A percentile compares a stretch with the other conserved stretches of the same genome.
These are phyloP conservation scores for Rhizopogon vulgaris DNA, from an alignment of 768 basidiomycete genomes.

Conservation along the genomic window DNA sequence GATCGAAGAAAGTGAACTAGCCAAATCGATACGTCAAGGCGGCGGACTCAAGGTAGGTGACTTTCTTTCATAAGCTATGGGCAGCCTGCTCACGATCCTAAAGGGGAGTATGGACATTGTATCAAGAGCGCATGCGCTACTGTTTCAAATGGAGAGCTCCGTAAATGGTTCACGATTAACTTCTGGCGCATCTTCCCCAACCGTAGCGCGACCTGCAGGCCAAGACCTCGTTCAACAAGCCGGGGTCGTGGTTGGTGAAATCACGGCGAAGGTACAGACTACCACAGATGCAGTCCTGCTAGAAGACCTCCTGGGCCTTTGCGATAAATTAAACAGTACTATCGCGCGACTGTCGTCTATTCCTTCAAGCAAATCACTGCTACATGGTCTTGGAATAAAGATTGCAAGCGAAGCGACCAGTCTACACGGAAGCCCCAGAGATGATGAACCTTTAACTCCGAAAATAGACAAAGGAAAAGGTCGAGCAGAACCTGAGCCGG, in stretches of 20 bases:
- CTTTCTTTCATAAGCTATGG: conserved; percentile 18
- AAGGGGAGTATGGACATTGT: conserved; percentile 2
- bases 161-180: conserved; percentile 6
- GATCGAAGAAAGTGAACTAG: conserved; percentile 82
- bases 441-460: conserved; percentile 45
- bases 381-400: conserved; percentile 41
- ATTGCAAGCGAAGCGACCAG: conserved; percentile 21
- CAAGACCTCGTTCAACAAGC: conserved; percentile 44
- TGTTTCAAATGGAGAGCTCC: conserved; percentile 33
- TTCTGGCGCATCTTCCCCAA: neutral
- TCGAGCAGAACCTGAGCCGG: conserved; percentile 60
- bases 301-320: conserved; percentile 62
- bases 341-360: conserved; percentile 43
- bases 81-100: neutral
- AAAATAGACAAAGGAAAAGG: conserved; percentile 76
- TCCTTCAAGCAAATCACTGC: conserved; percentile 31
- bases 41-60: conserved; percentile 47
- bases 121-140: conserved; percentile 35
- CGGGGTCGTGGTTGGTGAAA: conserved; percentile 43
- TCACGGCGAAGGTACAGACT: conserved; percentile 47
- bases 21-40: conserved; percentile 55
- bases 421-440: conserved; percentile 1
- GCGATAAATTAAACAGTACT: conserved; percentile 61
- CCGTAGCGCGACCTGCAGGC: conserved; percentile 7
- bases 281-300: conserved; percentile 53